A percentile compares a stretch with the other conserved stretches of the same genome.
phyloP scores from a whole-genome alignment of 2,329 filamentous ascomycete species.

The Passalora sequoiae region DNA sequence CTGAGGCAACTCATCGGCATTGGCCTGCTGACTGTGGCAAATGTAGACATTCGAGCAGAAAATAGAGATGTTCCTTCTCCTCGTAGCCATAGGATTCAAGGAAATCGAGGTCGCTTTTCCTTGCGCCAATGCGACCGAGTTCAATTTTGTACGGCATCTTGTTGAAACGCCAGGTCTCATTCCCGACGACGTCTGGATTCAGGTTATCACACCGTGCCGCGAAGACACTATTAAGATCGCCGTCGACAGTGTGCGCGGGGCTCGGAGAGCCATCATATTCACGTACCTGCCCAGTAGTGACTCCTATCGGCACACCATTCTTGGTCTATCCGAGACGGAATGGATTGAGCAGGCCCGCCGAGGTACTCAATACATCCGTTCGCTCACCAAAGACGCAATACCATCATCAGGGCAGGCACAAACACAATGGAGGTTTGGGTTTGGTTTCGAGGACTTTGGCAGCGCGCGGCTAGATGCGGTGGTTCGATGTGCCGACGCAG shows the following conservation, averaged over 20 bases:
- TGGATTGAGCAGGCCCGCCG: background rate
- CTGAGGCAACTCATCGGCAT: background rate
- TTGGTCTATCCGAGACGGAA: background rate
- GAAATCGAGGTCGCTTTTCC: slow-evolving; percentile 1
- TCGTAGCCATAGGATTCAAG: background rate
- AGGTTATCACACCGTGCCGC: background rate
- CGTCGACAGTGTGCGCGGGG: background rate
- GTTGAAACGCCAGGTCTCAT: slow-evolving; percentile 1
- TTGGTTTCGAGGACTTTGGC: slow-evolving; percentile 1
- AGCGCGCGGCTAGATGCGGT: background rate
- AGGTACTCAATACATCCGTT: background rate
- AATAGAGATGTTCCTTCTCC: background rate
- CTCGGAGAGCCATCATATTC: background rate
- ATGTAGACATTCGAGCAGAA: background rate
- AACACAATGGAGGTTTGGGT: background rate
- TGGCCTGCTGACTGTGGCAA: too few relatives aligned
- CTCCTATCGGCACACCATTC: background rate
- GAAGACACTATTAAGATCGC: background rate
- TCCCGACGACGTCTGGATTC: background rate
- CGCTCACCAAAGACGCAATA: background rate
- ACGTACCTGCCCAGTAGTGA: slow-evolving; percentile 2
- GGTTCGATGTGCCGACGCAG: background rate
- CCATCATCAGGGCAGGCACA: background rate
- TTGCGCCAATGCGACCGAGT: slow-evolving; percentile 1
- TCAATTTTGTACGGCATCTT: slow-evolving; percentile 1